Conservation (phyloP, 2,329 filamentous ascomycete species). For the Verticillium klebahnii region DNA sequence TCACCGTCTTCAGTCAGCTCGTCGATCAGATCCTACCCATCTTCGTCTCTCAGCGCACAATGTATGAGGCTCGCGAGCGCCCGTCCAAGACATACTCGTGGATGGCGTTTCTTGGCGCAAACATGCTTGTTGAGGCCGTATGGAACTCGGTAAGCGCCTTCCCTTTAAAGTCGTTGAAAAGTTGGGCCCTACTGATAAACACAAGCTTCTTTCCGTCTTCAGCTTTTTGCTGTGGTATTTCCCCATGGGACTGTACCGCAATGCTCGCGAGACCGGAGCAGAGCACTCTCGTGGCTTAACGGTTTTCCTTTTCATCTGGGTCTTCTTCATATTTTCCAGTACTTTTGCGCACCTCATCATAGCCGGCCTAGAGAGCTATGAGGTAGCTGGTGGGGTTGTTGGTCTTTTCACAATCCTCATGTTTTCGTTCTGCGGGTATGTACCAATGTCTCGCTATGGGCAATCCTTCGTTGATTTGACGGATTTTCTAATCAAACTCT, state of each 20-base stretch:
- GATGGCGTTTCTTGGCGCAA: slow-evolving; percentile 62
- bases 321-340: slow-evolving; percentile 61
- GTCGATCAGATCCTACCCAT: slow-evolving; percentile 66
- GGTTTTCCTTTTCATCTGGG: slow-evolving; percentile 58
- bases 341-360: slow-evolving; percentile 64
- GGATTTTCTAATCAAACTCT: slow-evolving; percentile 14
- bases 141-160: slow-evolving; percentile 56
- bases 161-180: background rate
- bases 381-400: slow-evolving; percentile 60
- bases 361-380: slow-evolving; percentile 56
- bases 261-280: slow-evolving; percentile 48
- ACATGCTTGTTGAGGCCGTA: slow-evolving; percentile 58
- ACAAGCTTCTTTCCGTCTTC: slow-evolving; percentile 37
- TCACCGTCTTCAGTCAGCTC: slow-evolving; percentile 64
- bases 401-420: slow-evolving; percentile 61
- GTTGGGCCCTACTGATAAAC: background rate
- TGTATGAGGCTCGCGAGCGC: slow-evolving; percentile 67
- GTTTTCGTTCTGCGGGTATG: slow-evolving; percentile 50
- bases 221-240: slow-evolving; percentile 66
- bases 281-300: slow-evolving; percentile 45
- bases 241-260: slow-evolving; percentile 58
- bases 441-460: background rate
- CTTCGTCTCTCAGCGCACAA: slow-evolving; percentile 62
- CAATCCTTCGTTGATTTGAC: background rate
- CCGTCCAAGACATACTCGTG: slow-evolving; percentile 66